Evolutionary conservation across 768 basidiomycete species (phyloP), one percentile per base, ranked within the genome.

Genomic region (Austroboletus eburneus): DNA sequence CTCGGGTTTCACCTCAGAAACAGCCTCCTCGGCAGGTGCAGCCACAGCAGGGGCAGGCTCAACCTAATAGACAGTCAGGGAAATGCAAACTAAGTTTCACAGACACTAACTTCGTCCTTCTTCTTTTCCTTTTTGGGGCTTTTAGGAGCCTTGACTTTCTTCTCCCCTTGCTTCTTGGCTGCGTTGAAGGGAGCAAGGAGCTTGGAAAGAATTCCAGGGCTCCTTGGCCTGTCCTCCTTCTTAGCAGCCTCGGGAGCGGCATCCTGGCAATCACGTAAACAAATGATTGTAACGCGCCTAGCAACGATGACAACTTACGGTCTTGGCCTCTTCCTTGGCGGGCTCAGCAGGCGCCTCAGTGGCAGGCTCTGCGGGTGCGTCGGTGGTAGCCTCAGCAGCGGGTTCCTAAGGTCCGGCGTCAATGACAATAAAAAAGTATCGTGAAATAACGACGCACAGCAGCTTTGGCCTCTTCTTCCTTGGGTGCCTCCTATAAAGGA

Each of bases 51-150:
- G 13, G 22, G 59, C 57, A 9, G 66, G 56, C 42, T 71, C 72
- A 49, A 46, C 40, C 68, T 68, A 21, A 34, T 38, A 43, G 43
- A 24, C 9, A n/a, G 32, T 43, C 29, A 52, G n/a, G 16, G 3
- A 45, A n/a, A 24, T 4, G 9, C 35, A 18, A 29, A 46, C 35
- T 38, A 46, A 46, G 33, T 33, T 38, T 8, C 25, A 5, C 25
- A 27, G 37, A 37, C n/a, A 61, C 68, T 45, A 48, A 79, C 81
- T 72, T 80, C 80, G 12, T 85, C 81, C 72, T 86, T 85, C 76
- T 86, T 87, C 74, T 87, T 86, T 65, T 83, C 80, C 71, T 85
- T 86, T 77, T 86, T 87, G 29, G 83, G 81, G 67, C 80, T 85
- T 80, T 79, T 88, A 62, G 83, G 77, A 59, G 73, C 75, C 53